Base-by-base conservation (phyloP, 208 protist genomes). In the Endotrypanum monterogeii region DNA sequence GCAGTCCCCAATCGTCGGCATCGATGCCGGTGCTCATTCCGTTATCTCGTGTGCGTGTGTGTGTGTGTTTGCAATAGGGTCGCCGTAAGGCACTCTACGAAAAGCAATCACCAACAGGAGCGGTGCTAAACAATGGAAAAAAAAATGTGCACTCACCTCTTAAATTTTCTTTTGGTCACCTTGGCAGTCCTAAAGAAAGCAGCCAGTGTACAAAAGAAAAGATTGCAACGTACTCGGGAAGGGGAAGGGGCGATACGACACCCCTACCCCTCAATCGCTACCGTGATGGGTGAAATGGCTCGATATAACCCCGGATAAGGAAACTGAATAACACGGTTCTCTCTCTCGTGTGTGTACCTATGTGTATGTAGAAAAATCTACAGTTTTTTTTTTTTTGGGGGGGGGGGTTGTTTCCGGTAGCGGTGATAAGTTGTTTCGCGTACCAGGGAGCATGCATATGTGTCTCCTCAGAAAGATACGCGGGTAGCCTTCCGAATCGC, bases 1-100 rank as follows among this genome's bases (percentile, higher is more conserved):
- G 70, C 69, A 93, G 83, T 18, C 88, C 90, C 90, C 90, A 93
- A 66, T 93, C 87, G 55, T 82, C 83, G 63, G 57, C 61, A 65
- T 71, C 51, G 39, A 51, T 69, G 54, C 37, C 14, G 6, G 39
- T 52, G 52, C 30, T 73, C 79, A 82, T 84, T 2, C 20, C 41
- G 37, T 39, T 23, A 23, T 12, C 18, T 65, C 7, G 25, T 46
- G 23, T 65, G 60, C 8, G 37, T n/a, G n/a, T n/a, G n/a, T n/a
- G n/a, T n/a, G n/a, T n/a, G n/a, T n/a, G n/a, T n/a, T n/a, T 9
- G 12, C 37, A 23, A 46, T 48, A 3, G 37, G 28, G 28, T 44
- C 60, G 44, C 16, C 44, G 5, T 2, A 44, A 65, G 37, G 60
- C 18, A 16, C 32, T 28, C 57, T 30, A 16, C 11, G 23, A 32